Conservation (phyloP, 495 filamentous ascomycete genomes). For the Echria macrotheca region DNA sequence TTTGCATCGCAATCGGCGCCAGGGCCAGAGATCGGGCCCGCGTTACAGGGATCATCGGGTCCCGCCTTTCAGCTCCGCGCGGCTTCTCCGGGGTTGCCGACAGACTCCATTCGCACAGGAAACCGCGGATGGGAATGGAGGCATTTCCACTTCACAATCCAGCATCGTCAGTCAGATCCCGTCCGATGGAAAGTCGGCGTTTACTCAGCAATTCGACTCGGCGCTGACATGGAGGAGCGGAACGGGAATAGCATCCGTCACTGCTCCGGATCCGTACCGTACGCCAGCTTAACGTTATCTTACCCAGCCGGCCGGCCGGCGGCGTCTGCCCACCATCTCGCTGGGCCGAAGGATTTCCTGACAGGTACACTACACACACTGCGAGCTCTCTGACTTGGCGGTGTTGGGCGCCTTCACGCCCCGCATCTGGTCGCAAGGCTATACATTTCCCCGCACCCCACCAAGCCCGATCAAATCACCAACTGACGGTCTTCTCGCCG, state of each 20-base stretch:
- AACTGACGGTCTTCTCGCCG: too few relatives aligned
- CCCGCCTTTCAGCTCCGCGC: neutral
- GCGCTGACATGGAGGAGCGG: constrained; percentile 20
- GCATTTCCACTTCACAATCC: neutral
- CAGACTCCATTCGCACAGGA: constrained; percentile 3
- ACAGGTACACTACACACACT: too few relatives aligned
- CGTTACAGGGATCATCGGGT: constrained; percentile 1
- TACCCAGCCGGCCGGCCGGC: too few relatives aligned
- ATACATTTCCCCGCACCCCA: constrained; percentile 20
- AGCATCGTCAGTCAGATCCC: neutral
- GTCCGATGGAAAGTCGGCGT: too few relatives aligned
- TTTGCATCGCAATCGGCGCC: neutral
- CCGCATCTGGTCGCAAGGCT: constrained; percentile 18
- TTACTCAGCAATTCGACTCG: constrained; percentile 6
- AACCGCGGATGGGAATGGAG: neutral
- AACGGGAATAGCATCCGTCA: constrained; percentile 14
- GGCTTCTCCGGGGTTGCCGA: constrained; percentile 6
- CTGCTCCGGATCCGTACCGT: neutral
- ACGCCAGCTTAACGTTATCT: too few relatives aligned
- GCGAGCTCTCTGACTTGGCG: too few relatives aligned
- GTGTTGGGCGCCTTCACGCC: neutral
- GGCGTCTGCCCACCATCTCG: neutral
- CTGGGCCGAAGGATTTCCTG: too few relatives aligned
- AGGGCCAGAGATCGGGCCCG: constrained; percentile 4
- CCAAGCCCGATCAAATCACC: constrained; percentile 1